Percentiles rank a stretch among this genome's conserved stretches.
phyloP scores from a whole-genome alignment of 352 stramenopile genomes.

The Phytophthora ohioensis region DNA sequence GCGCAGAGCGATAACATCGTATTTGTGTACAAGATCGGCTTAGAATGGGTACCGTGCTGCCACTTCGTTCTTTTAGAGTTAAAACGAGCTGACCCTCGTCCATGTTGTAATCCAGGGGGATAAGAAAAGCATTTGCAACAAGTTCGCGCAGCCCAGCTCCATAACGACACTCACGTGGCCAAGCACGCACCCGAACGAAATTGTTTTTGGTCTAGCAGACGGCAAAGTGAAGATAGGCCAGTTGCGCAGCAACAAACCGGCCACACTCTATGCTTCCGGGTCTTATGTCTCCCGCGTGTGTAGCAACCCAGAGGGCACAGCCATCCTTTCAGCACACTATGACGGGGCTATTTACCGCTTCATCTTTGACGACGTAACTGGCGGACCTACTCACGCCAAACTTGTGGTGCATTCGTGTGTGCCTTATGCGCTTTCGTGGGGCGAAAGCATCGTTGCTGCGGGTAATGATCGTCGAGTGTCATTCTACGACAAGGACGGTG shows the following conservation, averaged over 20 bases:
- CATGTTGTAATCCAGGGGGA: constrained; percentile 47
- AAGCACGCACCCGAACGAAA: constrained; percentile 90
- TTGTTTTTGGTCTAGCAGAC: constrained; percentile 95
- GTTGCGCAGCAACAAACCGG: constrained; percentile 93
- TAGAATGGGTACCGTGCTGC: constrained; percentile 77
- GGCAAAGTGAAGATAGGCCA: constrained; percentile 95
- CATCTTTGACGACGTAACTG: constrained; percentile 90
- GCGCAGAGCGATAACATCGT: constrained; percentile 97
- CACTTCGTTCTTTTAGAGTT: background rate
- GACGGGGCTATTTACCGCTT: constrained; percentile 95
- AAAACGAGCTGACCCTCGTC: constrained; percentile 1
- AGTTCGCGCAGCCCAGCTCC: constrained; percentile 88
- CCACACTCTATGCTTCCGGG: constrained; percentile 89
- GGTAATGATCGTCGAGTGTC: constrained; percentile 92
- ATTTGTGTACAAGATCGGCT: constrained; percentile 96
- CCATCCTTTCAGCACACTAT: constrained; percentile 91
- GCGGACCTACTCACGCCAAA: constrained; percentile 84
- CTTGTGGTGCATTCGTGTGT: constrained; percentile 90
- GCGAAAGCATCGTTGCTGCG: constrained; percentile 89
- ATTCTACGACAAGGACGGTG: constrained; percentile 94
- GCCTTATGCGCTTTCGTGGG: constrained; percentile 93
- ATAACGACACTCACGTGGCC: constrained; percentile 94
- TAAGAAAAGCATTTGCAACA: constrained; percentile 98
- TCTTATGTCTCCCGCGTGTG: constrained; percentile 89
- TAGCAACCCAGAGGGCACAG: constrained; percentile 87